A percentile compares a stretch with the other conserved stretches of the same genome.
Evolutionary conservation across 495 filamentous ascomycete genomes (phyloP).

Genomic region (Neurospora sp.): DNA sequence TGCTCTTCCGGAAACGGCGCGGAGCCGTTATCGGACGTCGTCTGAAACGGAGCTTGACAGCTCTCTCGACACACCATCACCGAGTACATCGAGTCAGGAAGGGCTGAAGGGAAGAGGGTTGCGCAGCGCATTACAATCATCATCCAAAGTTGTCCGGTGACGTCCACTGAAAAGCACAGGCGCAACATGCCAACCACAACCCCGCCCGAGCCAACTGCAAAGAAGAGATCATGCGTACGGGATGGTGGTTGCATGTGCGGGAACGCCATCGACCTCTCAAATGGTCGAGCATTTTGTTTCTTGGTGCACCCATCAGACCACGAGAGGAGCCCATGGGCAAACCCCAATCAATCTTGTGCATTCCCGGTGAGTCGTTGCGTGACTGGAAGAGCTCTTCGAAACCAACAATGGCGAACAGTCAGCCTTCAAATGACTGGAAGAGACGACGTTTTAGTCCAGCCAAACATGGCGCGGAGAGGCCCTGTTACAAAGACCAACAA

Average conservation of each 20-base stretch:
- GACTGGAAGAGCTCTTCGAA: neutral
- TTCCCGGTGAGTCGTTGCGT: neutral
- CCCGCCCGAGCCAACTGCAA: constrained; percentile 14
- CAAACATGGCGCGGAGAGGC: neutral
- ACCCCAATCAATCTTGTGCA: neutral
- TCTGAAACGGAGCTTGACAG: neutral
- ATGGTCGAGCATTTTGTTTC: neutral
- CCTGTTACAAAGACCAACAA: neutral
- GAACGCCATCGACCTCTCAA: neutral
- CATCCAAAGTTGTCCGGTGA: neutral
- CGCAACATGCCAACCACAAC: constrained; percentile 4
- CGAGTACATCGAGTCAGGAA: neutral
- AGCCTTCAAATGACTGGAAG: neutral
- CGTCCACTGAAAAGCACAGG: neutral
- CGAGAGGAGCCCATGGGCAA: neutral
- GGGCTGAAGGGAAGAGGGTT: neutral
- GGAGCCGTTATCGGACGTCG: neutral
- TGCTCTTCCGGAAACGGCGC: neutral
- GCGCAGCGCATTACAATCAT: neutral
- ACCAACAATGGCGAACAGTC: neutral
- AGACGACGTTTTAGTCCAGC: neutral
- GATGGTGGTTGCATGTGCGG: constrained; percentile 13
- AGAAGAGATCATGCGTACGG: constrained; percentile 15
- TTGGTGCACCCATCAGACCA: neutral
- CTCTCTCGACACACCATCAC: neutral